Evolutionary conservation across 106 monocot species (phyloP), one percentile per base, ranked within the genome.

Genomic region (Ottelia alismoides): DNA sequence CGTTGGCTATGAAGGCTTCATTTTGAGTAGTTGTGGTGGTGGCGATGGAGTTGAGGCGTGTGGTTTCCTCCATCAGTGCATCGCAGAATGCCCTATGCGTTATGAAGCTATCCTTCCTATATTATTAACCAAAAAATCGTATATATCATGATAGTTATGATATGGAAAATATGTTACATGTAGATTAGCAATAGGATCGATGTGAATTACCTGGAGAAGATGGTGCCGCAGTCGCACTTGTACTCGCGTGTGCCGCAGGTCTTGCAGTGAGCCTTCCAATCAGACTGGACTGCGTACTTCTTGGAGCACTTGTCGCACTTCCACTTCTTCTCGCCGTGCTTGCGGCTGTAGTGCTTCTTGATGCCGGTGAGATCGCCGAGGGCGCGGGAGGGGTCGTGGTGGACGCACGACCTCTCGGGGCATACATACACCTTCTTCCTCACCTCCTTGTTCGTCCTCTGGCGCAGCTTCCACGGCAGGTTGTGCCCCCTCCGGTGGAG

Each of bases 261-360:
- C 75, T 96, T 96, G 47, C 78, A 81, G 58, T 96, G 94, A 0
- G 94, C 94, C 72, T 88, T 88, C 88, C 94, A 96, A 62, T 96
- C 94, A 2, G 88, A 88, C 59, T 88, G 94, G 20, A 96, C 94
- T 9, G 94, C 94, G 58, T 96, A 96, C 50, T 74, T 70, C 69
- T 96, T 96, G 25, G 88, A 81, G 57, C 94, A 96, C 75, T 88
- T 88, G 43, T 96, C 94, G 64, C 94, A 96, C 75, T 85, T 84
- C 94, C 94, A 96, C 78, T 88, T 96, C 94, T 96, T 96, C 84
- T 96, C 94, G 12, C 94, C 94, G 78, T 96, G 94, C 70, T 96
- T 96, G 10, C 94, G 70, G 63, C 88, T 76, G 68, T 68, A 96
- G 76, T 96, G 94, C 70, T 96, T 96, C 80, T 96, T 96, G 68